Evolutionary conservation across 176 grass and related monocot species (phyloP), one percentile per base, ranked within the genome.

Genomic region (Cenchrus purpureus): DNA sequence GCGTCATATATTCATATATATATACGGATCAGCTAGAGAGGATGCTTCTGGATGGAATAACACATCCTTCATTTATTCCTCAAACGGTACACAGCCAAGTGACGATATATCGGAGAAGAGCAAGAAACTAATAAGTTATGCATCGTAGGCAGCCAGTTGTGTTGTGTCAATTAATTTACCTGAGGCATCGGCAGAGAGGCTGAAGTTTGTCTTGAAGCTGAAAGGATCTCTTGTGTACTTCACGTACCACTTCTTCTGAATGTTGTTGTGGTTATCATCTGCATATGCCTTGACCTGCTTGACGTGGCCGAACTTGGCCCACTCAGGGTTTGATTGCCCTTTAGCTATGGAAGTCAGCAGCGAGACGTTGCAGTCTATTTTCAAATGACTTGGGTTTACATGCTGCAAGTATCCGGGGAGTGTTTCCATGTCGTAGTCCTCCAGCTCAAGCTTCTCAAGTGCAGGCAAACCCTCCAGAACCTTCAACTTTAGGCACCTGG

Each of bases 221-320:
- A 40, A 80, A 40, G 78, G 78, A 37, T 54, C 10, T n/a, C 17
- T 81, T 6, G 29, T 68, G 17, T 68, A 76, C 29, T 12, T 3
- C 12, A 84, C 28, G 2, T 53, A 43, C 60, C 82, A 84, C 9
- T 43, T 55, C 45, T 28, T 50, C 2, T 34, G 0, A 49, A 61
- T 45, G 17, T 20, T 46, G 8, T 46, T 46, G 45, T 9, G 5
- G 0, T 12, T 5, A 7, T 66, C 58, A 4, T 13, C 2, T 59
- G 52, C 66, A 82, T 82, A 82, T 15, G 51, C 79, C 4, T 71
- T 58, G 17, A 82, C 11, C 0, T 70, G 66, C 49, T 59, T 9
- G 11, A 82, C 45, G 12, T 72, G 80, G 13, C n/a, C 20, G 4
- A 72, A 58, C 66, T 72, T 82, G 13, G 17, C 52, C 80, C 80